A percentile compares a stretch with the other conserved stretches of the same genome.
Evolutionary conservation across 108 stramenopile genomes (phyloP).

Genomic region (Stephanodiscus minutulus): DNA sequence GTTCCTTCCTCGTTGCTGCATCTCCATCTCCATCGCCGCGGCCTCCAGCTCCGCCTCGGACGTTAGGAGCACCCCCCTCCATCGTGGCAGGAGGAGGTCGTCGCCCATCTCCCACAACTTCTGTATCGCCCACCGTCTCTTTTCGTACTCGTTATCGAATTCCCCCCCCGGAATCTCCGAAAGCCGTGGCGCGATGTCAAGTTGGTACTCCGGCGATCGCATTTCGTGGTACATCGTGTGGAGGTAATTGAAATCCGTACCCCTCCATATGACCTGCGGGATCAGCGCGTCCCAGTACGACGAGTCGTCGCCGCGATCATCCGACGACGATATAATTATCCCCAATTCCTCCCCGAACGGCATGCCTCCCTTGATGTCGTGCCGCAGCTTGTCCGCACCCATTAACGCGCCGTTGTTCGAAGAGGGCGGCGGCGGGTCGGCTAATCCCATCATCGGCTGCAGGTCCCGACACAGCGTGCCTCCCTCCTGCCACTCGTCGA

Average conservation of each 20-base stretch:
- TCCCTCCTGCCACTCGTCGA: slow-evolving; percentile 27
- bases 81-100: slow-evolving; percentile 21
- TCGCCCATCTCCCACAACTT: slow-evolving; percentile 1
- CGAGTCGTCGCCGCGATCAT: slow-evolving; percentile 11
- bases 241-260: slow-evolving; percentile 22
- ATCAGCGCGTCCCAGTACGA: slow-evolving; percentile 23
- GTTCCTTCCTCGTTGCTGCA: background rate
- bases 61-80: slow-evolving; percentile 36
- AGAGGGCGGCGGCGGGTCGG: no score
- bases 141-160: no score
- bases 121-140: background rate
- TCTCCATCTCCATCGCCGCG: background rate
- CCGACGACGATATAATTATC: background rate
- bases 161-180: background rate
- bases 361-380: background rate
- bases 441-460: slow-evolving; percentile 14
- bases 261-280: slow-evolving; percentile 39
- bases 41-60: slow-evolving; percentile 37
- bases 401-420: no score
- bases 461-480: slow-evolving; percentile 25
- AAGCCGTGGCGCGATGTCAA: slow-evolving; percentile 8
- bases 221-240: slow-evolving; percentile 5
- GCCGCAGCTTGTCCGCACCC: no score
- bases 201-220: slow-evolving; percentile 19
- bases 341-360: background rate